Conservation (phyloP, 1,284 basidiomycete species). For the Tilletia walkeri region DNA sequence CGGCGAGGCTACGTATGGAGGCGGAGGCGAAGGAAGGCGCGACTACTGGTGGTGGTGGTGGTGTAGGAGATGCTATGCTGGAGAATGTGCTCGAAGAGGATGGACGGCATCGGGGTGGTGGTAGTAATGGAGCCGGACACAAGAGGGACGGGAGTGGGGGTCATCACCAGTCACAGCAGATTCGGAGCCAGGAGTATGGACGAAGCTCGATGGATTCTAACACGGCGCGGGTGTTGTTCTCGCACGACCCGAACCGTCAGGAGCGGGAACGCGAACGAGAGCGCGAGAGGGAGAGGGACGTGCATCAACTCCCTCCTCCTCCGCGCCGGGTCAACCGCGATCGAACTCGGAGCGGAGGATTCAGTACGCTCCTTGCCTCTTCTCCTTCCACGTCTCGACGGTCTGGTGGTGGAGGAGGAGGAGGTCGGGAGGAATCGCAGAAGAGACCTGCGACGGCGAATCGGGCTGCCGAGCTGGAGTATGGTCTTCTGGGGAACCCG, state of each 20-base stretch:
- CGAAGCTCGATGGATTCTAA: neutral
- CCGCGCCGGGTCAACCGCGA: neutral
- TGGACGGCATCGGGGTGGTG: no score
- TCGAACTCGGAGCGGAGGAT: neutral
- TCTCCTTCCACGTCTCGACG: neutral
- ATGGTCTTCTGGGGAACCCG: neutral
- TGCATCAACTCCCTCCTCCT: no score
- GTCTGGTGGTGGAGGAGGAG: neutral
- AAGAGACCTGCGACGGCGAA: neutral
- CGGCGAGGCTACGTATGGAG: neutral
- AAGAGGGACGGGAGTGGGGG: no score
- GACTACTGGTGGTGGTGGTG: neutral
- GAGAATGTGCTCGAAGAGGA: no score
- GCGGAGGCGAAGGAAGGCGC: neutral
- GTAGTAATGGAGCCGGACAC: no score
- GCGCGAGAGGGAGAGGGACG: no score
- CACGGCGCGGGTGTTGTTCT: neutral
- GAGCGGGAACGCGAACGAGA: neutral
- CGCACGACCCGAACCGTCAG: neutral
- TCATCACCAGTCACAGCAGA: no score
- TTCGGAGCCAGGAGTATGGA: neutral
- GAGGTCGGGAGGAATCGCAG: neutral
- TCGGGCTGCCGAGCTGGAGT: slow-evolving; percentile 12
- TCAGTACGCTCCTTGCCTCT: no score
- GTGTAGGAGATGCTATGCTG: no score